Conservation (phyloP, 139 green algal species). For the Eudorina sp. region DNA sequence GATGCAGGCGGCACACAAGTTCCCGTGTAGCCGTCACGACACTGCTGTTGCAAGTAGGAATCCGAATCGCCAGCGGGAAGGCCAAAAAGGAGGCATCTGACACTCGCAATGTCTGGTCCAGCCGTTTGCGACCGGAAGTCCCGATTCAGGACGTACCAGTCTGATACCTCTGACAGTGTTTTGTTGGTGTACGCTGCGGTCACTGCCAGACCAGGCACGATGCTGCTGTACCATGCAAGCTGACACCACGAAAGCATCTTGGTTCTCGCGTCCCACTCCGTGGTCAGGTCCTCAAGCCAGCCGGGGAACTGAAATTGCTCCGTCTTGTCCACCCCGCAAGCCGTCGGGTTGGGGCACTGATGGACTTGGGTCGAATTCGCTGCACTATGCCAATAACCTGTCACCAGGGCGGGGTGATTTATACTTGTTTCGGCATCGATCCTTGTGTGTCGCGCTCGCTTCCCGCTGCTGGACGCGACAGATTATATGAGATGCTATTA, state of each 20-base stretch:
- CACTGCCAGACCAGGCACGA: background rate
- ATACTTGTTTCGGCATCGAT: no score
- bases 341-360: slow-evolving; percentile 34
- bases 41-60: slow-evolving; percentile 32
- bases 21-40: slow-evolving; percentile 42
- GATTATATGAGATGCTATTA: background rate
- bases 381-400: slow-evolving; percentile 31
- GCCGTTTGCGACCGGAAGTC: background rate
- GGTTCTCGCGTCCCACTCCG: background rate
- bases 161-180: background rate
- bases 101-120: background rate
- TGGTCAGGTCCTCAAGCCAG: background rate
- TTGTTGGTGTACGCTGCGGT: background rate
- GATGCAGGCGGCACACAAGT: slow-evolving; percentile 38
- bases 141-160: background rate
- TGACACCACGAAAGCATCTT: background rate
- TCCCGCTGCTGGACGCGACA: background rate
- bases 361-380: slow-evolving; percentile 14
- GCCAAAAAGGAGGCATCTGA: background rate
- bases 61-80: background rate
- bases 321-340: background rate
- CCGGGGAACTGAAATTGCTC: background rate
- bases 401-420: no score
- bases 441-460: background rate
- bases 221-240: slow-evolving; percentile 6